Conservation (phyloP, 176 grass and related monocot genomes). For the Alopecurus myosuroides region DNA sequence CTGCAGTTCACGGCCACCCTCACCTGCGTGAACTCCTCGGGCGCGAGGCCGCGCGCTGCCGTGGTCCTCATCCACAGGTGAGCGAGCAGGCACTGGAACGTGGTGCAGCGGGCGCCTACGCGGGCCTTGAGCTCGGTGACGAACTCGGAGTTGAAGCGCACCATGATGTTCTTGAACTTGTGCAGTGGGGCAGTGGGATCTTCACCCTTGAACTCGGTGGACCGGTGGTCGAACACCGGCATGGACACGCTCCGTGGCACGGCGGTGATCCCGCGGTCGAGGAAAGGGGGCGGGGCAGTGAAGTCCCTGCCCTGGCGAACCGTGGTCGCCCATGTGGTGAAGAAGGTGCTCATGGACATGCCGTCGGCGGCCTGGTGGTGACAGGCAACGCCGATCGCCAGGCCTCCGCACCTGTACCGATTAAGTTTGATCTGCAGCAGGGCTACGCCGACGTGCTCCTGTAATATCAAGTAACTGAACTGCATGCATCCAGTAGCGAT, state of each 20-base stretch:
- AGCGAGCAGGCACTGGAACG: not conserved
- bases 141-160: not conserved
- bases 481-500: too few relatives aligned
- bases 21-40: not conserved
- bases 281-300: not conserved
- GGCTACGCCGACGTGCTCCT: not conserved
- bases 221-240: not conserved
- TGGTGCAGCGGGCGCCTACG: not conserved
- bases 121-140: not conserved
- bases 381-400: not conserved
- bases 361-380: not conserved
- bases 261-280: not conserved
- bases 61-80: not conserved
- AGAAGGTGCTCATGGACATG: not conserved
- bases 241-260: not conserved
- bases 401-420: constrained; percentile 32
- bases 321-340: not conserved
- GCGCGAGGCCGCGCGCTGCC: not conserved
- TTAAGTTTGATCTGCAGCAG: constrained; percentile 25
- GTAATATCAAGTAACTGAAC: too few relatives aligned
- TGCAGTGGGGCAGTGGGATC: too few relatives aligned
- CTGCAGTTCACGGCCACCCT: not conserved
- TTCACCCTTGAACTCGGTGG: not conserved
- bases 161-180: not conserved
- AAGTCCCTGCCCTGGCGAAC: not conserved